Base-by-base conservation (phyloP, 495 filamentous ascomycete species). In the Penicillium atrosanguineum region DNA sequence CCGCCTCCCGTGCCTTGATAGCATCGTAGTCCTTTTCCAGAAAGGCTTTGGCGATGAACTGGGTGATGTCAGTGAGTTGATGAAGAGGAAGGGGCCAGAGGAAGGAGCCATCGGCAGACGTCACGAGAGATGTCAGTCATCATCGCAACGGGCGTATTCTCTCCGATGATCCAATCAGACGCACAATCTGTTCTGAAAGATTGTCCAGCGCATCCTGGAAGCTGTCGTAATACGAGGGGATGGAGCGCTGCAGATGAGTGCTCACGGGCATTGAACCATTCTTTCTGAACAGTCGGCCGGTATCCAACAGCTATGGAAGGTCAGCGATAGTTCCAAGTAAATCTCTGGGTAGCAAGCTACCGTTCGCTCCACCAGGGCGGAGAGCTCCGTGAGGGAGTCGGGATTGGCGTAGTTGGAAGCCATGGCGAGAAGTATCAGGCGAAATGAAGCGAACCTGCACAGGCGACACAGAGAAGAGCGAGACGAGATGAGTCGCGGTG, bases 111-210 rank as follows among this genome's bases (percentile, higher is more conserved):
- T 31, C 1, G 28, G 7, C 31, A 12, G 31, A 34, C 11, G 31
- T 12, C 11, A 34, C 9, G 9, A 14, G 9, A 34, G 31, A 14
- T 34, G 9, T 1, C 31, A 14, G 31, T 34, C 31, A 34, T 34
- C 31, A 34, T 34, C 31, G 14, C 31, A 12, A 34, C 11, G 31
- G 31, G 31, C 11, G 11, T 14, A 4, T 12, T 14, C 31, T 34
- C 31, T 34, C 31, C 26, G 37, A 28, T 34, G 12, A 51, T 52
- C 31, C 44, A 41, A 38, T 44, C 25, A 25, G 7, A 73, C 79
- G 41, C 67, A 81, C 79, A 60, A 82, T 82, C 50, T 81, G 72
- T 34, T 78, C 69, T 28, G 78, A 78, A 25, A 80, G 66, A 25
- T 72, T 70, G 61, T 82, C 79, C 44, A 82, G 56, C 7, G 79